Percentiles rank a stretch among this genome's conserved stretches.
phyloP scores from a whole-genome alignment of 2,329 filamentous ascomycete genomes.

The Hypoxylon sp. region DNA sequence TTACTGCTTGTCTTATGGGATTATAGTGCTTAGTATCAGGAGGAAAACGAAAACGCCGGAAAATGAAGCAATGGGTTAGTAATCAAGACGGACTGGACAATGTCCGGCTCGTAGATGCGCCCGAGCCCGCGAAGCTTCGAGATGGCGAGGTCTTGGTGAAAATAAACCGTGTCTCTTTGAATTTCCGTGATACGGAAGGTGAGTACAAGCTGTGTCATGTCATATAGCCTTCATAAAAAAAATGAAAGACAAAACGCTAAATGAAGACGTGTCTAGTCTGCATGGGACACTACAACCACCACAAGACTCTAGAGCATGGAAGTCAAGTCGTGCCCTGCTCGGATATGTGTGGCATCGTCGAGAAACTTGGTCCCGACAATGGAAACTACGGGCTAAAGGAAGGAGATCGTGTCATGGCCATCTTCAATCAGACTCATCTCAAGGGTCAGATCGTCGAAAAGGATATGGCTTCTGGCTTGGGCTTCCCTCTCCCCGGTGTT shows the following conservation, averaged over 20 bases:
- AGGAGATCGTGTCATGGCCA: constrained; percentile 77
- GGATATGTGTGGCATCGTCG: constrained; percentile 77
- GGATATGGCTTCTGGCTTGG: constrained; percentile 71
- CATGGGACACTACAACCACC: constrained; percentile 77
- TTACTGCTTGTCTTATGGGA: too few relatives aligned
- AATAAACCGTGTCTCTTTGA: neutral
- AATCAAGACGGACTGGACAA: constrained; percentile 3
- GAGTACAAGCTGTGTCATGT: too few relatives aligned
- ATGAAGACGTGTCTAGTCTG: too few relatives aligned
- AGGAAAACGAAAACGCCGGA: neutral
- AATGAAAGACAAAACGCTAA: too few relatives aligned
- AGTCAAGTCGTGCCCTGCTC: constrained; percentile 73
- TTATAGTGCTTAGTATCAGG: neutral
- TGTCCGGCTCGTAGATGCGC: constrained; percentile 1
- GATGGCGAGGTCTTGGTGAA: constrained; percentile 1
- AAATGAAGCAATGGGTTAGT: constrained; percentile 50
- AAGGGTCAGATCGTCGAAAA: constrained; percentile 71
- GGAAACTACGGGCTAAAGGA: constrained; percentile 61
- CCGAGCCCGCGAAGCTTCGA: neutral
- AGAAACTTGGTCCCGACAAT: constrained; percentile 64
- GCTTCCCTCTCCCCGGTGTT: constrained; percentile 71
- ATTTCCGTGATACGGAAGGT: constrained; percentile 3
- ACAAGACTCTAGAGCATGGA: constrained; percentile 64
- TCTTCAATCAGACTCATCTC: constrained; percentile 72
- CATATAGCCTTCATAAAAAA: too few relatives aligned